Evolutionary conservation across 352 stramenopile genomes (phyloP).

Genomic region (Pythium insidiosum): DNA sequence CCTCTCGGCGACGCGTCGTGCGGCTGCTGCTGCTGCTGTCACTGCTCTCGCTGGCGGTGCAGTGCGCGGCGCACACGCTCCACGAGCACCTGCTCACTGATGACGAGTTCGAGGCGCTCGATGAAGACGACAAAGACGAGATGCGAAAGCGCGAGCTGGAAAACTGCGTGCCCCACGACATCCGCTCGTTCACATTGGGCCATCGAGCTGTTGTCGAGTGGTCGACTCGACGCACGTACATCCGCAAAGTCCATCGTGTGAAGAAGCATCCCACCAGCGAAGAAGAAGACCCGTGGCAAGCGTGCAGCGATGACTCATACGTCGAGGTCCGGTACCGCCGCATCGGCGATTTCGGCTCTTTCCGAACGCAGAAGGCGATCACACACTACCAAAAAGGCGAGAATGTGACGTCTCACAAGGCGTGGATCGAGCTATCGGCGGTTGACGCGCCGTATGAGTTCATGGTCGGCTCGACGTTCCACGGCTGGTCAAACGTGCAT

Average conservation of each 20-base stretch:
- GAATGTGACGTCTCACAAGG: constrained; percentile 62
- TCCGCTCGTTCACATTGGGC: constrained; percentile 58
- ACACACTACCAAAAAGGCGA: constrained; percentile 39
- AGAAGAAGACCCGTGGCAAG: constrained; percentile 48
- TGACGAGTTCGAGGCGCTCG: constrained; percentile 25
- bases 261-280: constrained; percentile 24
- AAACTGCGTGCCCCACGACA: constrained; percentile 80
- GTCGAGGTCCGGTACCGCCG: constrained; percentile 51
- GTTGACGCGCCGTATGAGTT: constrained; percentile 42
- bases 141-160: constrained; percentile 77
- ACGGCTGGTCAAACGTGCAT: constrained; percentile 70
- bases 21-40: constrained; percentile 3
- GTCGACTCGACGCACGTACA: constrained; percentile 63
- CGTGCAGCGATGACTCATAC: constrained; percentile 50
- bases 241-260: constrained; percentile 43
- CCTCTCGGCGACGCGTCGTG: too few relatives aligned
- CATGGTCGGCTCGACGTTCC: constrained; percentile 65
- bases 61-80: constrained; percentile 5
- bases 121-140: constrained; percentile 41
- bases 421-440: constrained; percentile 37
- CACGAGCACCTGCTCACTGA: constrained; percentile 31
- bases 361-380: constrained; percentile 33
- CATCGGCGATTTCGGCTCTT: constrained; percentile 25
- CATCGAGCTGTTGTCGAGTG: constrained; percentile 54
- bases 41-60: constrained; percentile 4